Conservation (phyloP, 1,139 yeast genomes). For the Arxiozyma bovina region DNA sequence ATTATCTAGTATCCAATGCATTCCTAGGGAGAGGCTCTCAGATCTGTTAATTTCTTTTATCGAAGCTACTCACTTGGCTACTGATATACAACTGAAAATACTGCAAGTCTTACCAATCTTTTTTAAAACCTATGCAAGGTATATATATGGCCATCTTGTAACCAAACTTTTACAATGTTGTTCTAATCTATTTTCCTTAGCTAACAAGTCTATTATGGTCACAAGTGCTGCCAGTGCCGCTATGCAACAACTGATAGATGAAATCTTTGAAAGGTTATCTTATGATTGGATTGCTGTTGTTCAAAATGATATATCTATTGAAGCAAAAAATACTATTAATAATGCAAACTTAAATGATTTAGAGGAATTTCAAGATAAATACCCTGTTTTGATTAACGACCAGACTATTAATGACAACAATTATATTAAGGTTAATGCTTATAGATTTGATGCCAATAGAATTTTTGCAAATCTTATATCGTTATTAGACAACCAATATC, state of each 20-base stretch:
- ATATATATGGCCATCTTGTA: conserved; percentile 49
- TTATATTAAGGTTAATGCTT: conserved; percentile 38
- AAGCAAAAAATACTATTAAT: background rate
- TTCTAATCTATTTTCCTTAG: conserved; percentile 52
- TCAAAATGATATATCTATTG: background rate
- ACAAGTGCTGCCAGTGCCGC: conserved; percentile 92
- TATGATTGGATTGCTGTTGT: conserved; percentile 20
- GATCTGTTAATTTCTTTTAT: conserved; percentile 55
- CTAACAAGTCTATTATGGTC: conserved; percentile 66
- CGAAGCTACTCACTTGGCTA: conserved; percentile 68
- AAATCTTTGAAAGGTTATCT: conserved; percentile 56
- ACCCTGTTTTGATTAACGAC: conserved; percentile 36
- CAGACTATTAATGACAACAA: conserved; percentile 30
- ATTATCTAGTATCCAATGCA: conserved; percentile 42
- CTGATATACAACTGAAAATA: conserved; percentile 80
- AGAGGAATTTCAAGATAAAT: conserved; percentile 19
- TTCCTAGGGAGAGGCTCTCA: conserved; percentile 46
- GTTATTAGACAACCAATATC: conserved; percentile 39
- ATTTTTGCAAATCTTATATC: conserved; percentile 66
- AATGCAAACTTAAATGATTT: conserved; percentile 10
- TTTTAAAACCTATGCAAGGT: conserved; percentile 51
- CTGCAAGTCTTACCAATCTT: conserved; percentile 74
- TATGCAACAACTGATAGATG: conserved; percentile 70
- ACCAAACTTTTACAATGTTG: conserved; percentile 60
- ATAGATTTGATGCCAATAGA: conserved; percentile 60